Evolutionary conservation across 768 basidiomycete species (phyloP), one percentile per base, ranked within the genome.

Genomic region (Termitomyces sp.): DNA sequence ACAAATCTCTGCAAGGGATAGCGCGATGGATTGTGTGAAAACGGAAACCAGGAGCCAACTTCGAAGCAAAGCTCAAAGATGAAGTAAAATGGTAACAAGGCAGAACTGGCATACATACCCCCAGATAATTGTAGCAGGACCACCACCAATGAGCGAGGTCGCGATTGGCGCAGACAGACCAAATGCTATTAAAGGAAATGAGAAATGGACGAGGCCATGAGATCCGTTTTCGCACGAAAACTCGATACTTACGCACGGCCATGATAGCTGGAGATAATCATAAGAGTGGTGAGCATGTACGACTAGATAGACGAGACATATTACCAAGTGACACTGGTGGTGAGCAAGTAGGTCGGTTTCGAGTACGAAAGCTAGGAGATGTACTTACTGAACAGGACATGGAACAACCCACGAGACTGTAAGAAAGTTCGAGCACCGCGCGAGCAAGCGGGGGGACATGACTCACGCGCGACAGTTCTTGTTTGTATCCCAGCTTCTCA

Each of bases 41-140:
- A 76, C 39, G 18, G 81, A 82, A 5, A 85, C 80, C 12, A 82
- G 61, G 5, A 83, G 68, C 78, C 80, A 84, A 26, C 84, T 84
- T 36, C 4, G 14, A 22, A 33, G n/a, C 12, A 18, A 6, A 18
- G 8, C 4, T 18, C 4, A 24, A 32, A 26, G 20, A 26, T 27
- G n/a, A 43, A 56, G 9, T 57, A 16, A 57, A 26, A 37, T 18
- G 9, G 26, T 36, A 14, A 27, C 36, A 4, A 22, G 18, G 37
- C 27, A 20, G 16, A 26, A 5, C 18, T 55, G n/a, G 59, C 72
- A 36, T 55, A 36, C 16, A 4, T n/a, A 81, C 83, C 82, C 82
- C 84, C 83, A 85, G 22, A 85, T 66, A n/a, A 85, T 82, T 0
- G 79, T 79, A 0, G 72, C 82, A 3, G 83, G 82, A 3, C 83